Conservation (phyloP, 495 filamentous ascomycete species). For the Neurospora terricola region DNA sequence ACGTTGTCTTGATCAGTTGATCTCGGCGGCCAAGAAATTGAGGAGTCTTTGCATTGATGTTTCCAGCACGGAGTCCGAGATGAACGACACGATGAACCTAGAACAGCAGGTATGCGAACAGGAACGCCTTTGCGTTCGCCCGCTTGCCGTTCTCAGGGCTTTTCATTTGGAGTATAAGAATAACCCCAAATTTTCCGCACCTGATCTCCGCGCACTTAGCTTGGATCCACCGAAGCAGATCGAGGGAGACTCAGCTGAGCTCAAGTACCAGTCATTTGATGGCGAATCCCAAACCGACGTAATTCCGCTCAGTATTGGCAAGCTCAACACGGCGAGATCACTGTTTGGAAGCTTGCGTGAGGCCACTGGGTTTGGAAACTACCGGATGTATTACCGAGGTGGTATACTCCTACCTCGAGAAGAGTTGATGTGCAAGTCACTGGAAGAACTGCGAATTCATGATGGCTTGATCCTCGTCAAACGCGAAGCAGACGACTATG, state of each 20-base stretch:
- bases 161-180: conserved; percentile 38
- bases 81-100: conserved; percentile 37
- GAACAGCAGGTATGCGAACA: conserved; percentile 38
- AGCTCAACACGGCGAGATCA: conserved; percentile 58
- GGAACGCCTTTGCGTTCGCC: conserved; percentile 55
- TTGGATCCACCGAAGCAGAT: conserved; percentile 26
- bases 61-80: conserved; percentile 24
- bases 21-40: conserved; percentile 52
- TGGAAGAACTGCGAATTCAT: conserved; percentile 48
- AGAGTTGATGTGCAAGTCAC: conserved; percentile 37
- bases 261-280: conserved; percentile 68
- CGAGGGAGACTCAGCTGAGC: conserved; percentile 50
- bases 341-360: conserved; percentile 53
- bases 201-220: conserved; percentile 36
- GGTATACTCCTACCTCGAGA: conserved; percentile 35
- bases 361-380: conserved; percentile 61
- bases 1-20: conserved; percentile 68
- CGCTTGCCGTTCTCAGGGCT: conserved; percentile 42
- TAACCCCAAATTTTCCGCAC: conserved; percentile 37
- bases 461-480: conserved; percentile 55
- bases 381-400: conserved; percentile 45
- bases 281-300: conserved; percentile 46
- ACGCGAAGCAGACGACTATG: conserved; percentile 30
- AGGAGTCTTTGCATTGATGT: conserved; percentile 34
- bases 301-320: conserved; percentile 50